A percentile compares a stretch with the other conserved stretches of the same genome.
Conservation (phyloP, 257 asterid genomes). For the Euphrasia confusa region DNA sequence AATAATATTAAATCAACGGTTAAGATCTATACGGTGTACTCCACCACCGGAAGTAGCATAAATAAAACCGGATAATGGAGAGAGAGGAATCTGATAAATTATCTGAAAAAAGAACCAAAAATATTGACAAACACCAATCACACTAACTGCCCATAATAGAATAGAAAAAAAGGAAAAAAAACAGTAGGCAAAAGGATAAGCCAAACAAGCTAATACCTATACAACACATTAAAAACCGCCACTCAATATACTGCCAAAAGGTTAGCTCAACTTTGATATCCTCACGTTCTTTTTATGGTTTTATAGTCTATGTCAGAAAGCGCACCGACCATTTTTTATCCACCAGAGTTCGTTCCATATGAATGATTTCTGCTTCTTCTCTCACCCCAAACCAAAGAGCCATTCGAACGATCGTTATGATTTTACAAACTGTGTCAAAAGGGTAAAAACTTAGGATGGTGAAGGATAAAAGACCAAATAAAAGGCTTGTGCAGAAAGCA, state of each 20-base stretch:
- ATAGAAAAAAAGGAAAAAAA: conserved; percentile 21
- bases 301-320: conserved; percentile 70
- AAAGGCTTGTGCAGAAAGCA: conserved; percentile 27
- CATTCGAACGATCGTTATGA: conserved; percentile 63
- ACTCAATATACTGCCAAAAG: conserved; percentile 52
- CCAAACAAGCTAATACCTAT: conserved; percentile 56
- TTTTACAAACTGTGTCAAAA: conserved; percentile 46
- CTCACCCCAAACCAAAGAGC: conserved; percentile 45
- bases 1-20: too few relatives aligned
- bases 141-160: conserved; percentile 72
- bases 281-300: conserved; percentile 36
- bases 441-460: conserved; percentile 32
- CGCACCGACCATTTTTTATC: conserved; percentile 38
- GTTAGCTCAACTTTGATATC: conserved; percentile 64
- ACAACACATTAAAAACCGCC: conserved; percentile 53
- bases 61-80: too few relatives aligned
- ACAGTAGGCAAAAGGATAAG: conserved; percentile 36
- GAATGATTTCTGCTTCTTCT: conserved; percentile 25
- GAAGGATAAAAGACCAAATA: conserved; percentile 31
- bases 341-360: conserved; percentile 23
- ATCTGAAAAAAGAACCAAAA: conserved; percentile 23
- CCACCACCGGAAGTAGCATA: too few relatives aligned
- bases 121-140: conserved; percentile 68
- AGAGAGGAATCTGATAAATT: neutral
- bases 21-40: too few relatives aligned